Evolutionary conservation across 2,329 filamentous ascomycete genomes (phyloP).

Genomic region (Neonectria faginata): DNA sequence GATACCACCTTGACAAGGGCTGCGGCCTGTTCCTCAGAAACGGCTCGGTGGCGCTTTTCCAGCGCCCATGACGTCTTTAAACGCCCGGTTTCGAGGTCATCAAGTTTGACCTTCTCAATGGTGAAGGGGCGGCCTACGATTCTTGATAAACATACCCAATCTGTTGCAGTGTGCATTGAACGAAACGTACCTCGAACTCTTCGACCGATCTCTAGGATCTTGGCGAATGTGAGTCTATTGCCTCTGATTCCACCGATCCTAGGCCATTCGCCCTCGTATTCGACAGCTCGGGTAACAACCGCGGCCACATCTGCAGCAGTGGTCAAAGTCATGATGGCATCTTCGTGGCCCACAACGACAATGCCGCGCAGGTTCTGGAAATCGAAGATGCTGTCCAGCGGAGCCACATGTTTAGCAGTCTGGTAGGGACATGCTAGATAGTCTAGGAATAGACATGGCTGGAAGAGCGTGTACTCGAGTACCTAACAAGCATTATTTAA

Average conservation of each 20-base stretch:
- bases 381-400: slow-evolving; percentile 56
- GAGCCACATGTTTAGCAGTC: slow-evolving; percentile 57
- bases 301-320: slow-evolving; percentile 55
- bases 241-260: slow-evolving; percentile 55
- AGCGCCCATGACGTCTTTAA: slow-evolving; percentile 43
- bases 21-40: neutral
- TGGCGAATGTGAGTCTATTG: slow-evolving; percentile 48
- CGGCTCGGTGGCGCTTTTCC: neutral
- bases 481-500: slow-evolving; percentile 48
- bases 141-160: neutral
- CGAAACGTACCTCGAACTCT: slow-evolving; percentile 52
- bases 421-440: slow-evolving; percentile 64
- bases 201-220: slow-evolving; percentile 50
- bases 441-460: slow-evolving; percentile 64
- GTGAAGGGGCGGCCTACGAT: slow-evolving; percentile 38
- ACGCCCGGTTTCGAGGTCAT: slow-evolving; percentile 37
- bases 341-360: slow-evolving; percentile 49
- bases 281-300: slow-evolving; percentile 55
- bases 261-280: slow-evolving; percentile 59
- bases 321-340: slow-evolving; percentile 57
- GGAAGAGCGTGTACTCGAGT: slow-evolving; percentile 67
- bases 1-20: neutral
- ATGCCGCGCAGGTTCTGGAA: neutral
- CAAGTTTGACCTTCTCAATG: slow-evolving; percentile 30
- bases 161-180: neutral